Evolutionary conservation across 805 yeast species (phyloP).

Genomic region (Monosporozyma aerobia): DNA sequence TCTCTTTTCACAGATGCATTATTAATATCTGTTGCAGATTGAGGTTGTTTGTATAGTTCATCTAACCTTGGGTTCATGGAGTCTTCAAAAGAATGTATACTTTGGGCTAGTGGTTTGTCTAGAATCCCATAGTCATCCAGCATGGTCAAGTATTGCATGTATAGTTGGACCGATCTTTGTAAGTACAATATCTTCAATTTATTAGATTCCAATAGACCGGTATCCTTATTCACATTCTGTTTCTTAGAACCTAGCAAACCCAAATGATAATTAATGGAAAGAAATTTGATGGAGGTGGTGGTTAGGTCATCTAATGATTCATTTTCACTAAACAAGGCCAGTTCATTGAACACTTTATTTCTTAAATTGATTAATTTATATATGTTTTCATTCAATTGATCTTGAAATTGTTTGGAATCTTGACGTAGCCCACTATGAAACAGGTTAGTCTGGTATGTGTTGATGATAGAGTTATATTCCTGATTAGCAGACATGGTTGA

Average conservation of each 20-base stretch:
- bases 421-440: constrained; percentile 28
- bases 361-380: constrained; percentile 39
- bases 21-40: constrained; percentile 13
- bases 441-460: constrained; percentile 11
- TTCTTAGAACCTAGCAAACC: constrained; percentile 33
- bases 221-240: constrained; percentile 14
- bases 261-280: constrained; percentile 50
- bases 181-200: constrained; percentile 30
- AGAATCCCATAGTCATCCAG: constrained; percentile 40
- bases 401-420: constrained; percentile 38
- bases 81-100: constrained; percentile 34
- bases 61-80: constrained; percentile 34
- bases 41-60: constrained; percentile 19
- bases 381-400: constrained; percentile 29
- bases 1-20: constrained; percentile 42
- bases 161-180: constrained; percentile 36
- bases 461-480: constrained; percentile 16
- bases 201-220: constrained; percentile 9
- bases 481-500: constrained; percentile 2
- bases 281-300: constrained; percentile 52
- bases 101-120: constrained; percentile 29
- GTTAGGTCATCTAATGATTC: constrained; percentile 63
- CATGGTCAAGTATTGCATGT: constrained; percentile 38
- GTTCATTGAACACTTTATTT: constrained; percentile 32
- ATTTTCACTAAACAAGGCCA: constrained; percentile 60